phyloP scores from a whole-genome alignment of 2,329 filamentous ascomycete genomes.

The Fusarium sarcochroum region DNA sequence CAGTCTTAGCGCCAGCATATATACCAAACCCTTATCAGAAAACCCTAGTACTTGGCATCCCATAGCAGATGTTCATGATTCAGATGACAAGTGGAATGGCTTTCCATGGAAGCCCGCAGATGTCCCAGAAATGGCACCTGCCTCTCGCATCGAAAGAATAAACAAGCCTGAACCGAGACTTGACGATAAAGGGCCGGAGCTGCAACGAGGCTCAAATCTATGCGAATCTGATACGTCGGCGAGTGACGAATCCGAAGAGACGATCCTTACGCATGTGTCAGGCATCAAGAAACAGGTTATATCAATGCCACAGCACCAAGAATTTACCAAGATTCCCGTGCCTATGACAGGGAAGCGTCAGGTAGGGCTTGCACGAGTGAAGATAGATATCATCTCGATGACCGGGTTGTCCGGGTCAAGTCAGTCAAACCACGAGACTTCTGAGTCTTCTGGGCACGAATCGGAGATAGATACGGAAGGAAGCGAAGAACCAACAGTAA shows the following conservation, averaged over 20 bases:
- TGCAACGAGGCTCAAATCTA: neutral
- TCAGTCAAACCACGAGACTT: neutral
- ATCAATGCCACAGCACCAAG: neutral
- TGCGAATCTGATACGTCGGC: neutral
- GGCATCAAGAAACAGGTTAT: neutral
- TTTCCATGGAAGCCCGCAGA: neutral
- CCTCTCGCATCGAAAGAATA: neutral
- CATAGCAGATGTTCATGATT: neutral
- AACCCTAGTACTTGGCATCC: neutral
- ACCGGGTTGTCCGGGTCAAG: no score
- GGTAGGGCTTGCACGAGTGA: neutral
- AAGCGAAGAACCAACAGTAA: neutral
- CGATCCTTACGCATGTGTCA: neutral
- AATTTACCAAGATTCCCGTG: no score
- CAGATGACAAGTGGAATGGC: neutral
- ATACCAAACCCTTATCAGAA: neutral
- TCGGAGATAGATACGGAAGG: neutral
- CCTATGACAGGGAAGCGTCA: neutral
- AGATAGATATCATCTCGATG: neutral
- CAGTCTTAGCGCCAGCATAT: conserved; percentile 1
- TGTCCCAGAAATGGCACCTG: neutral
- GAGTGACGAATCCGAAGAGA: neutral
- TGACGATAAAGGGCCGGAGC: neutral
- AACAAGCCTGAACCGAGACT: neutral
- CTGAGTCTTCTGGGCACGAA: neutral